Evolutionary conservation across 2,329 filamentous ascomycete species (phyloP), one percentile per base, ranked within the genome.

Genomic region (Colletotrichum noveboracense): DNA sequence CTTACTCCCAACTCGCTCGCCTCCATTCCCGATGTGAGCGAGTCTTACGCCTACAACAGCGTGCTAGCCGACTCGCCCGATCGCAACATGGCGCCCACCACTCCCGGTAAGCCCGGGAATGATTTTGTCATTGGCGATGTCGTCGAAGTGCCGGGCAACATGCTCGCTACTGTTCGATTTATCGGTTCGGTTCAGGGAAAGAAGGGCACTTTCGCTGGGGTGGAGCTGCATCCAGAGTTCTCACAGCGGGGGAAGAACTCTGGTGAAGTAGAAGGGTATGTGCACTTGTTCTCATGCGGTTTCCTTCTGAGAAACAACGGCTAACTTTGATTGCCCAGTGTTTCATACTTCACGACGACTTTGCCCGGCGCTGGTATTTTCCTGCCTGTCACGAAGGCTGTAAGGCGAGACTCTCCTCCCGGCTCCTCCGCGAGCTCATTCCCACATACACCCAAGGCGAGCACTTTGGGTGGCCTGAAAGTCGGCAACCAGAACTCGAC

Each of bases 201-300:
- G 88, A 95, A 94, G 79, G 97, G 97, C 66, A 91, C 91, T 24
- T 99, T 99, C 88, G 96, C 95, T 36, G 97, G 97, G 61, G 95
- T 99, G 43, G 97, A 99, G 85, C 89, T 99, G 77, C 92, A 93
- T 80, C 88, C 91, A 69, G 94, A 98, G 79, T 97, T 94, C 87
- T 94, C 96, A 38, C 85, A 89, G 67, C 92, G 94, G 82, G 97
- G 97, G 38, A 99, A 99, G 89, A 99, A 99, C 82, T 97, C 91
- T 81, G 97, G 97, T 78, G 96, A 98, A 84, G 97, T 98, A 70
- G 96, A 98, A 79, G 97, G 96, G 95, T 96, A 89, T 85, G 91
- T 73, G 76, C 68, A 55, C 30, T 52, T 38, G 52, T 30, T 24
- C 66, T 77, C 65, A 74, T 78, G 56, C 67, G 61, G 70, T 16